Evolutionary conservation across 371 early-diverging fungal genomes (phyloP).

Genomic region (Umbelopsis sp.): DNA sequence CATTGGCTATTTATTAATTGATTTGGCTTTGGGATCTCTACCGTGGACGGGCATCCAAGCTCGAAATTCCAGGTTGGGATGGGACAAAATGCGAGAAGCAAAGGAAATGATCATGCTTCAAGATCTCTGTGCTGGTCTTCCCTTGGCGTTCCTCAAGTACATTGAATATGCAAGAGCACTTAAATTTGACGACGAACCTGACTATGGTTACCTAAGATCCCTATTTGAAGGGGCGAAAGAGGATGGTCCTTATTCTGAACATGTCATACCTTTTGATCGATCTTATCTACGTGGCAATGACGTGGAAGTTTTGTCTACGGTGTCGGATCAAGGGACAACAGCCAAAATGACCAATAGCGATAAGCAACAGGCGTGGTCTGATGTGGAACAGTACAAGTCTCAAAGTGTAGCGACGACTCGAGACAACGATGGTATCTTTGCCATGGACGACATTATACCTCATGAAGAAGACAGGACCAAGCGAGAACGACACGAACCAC

Average conservation of each 20-base stretch:
- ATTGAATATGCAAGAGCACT: constrained; percentile 80
- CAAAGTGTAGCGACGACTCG: neutral
- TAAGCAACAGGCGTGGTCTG: neutral
- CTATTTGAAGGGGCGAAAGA: constrained; percentile 46
- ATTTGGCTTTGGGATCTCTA: constrained; percentile 56
- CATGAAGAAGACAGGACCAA: neutral
- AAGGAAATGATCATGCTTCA: constrained; percentile 55
- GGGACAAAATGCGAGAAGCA: constrained; percentile 61
- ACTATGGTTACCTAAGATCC: constrained; percentile 75
- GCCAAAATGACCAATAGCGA: neutral
- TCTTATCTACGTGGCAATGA: neutral
- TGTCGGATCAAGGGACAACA: constrained; percentile 1
- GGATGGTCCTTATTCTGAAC: constrained; percentile 37
- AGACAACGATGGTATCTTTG: constrained; percentile 24
- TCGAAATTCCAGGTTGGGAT: constrained; percentile 56
- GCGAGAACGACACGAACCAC: neutral
- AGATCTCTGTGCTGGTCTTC: constrained; percentile 60
- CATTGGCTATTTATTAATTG: constrained; percentile 61
- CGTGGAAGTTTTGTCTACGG: constrained; percentile 5
- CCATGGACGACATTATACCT: constrained; percentile 26
- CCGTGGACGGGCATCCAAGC: constrained; percentile 71
- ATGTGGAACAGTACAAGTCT: neutral
- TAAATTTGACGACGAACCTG: constrained; percentile 90
- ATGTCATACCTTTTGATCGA: constrained; percentile 1
- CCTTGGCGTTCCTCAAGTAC: constrained; percentile 58